Percentiles rank a stretch among this genome's conserved stretches.
phyloP scores from a whole-genome alignment of 306 rosid species.

The Prunus persica region DNA sequence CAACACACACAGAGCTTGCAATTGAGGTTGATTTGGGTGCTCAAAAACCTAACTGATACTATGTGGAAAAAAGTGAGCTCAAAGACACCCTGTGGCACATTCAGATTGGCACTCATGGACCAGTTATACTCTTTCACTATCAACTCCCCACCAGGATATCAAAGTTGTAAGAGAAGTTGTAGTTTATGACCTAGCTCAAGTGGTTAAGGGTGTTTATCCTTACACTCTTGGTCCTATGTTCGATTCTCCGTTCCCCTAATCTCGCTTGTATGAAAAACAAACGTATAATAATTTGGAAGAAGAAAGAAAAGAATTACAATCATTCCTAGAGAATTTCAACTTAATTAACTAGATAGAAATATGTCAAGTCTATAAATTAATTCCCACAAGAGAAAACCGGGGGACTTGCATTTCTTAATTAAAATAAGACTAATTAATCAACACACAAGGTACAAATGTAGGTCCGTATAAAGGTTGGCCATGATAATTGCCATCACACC shows the following conservation, averaged over 20 bases:
- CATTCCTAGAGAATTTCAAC: background rate
- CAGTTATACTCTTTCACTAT: constrained; percentile 2
- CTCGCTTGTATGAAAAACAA: too few relatives aligned
- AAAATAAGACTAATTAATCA: constrained; percentile 34
- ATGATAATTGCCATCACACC: constrained; percentile 69
- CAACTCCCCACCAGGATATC: background rate
- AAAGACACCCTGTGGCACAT: constrained; percentile 25
- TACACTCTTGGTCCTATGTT: too few relatives aligned
- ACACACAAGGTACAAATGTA: constrained; percentile 48
- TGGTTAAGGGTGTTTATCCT: too few relatives aligned
- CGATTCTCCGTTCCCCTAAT: background rate
- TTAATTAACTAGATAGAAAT: background rate
- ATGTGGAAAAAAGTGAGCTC: constrained; percentile 15
- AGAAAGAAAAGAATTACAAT: background rate
- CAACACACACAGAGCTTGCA: background rate
- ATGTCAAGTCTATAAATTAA: constrained; percentile 9
- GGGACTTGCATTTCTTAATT: constrained; percentile 25
- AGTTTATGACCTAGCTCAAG: background rate
- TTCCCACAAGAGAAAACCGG: constrained; percentile 4
- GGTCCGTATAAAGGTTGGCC: constrained; percentile 68
- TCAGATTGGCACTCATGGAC: constrained; percentile 28
- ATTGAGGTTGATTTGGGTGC: constrained; percentile 25
- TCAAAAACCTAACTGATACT: constrained; percentile 17
- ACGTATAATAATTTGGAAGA: background rate
- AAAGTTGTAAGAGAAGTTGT: background rate